Conservation (phyloP, 768 basidiomycete species). For the Mycena metata region DNA sequence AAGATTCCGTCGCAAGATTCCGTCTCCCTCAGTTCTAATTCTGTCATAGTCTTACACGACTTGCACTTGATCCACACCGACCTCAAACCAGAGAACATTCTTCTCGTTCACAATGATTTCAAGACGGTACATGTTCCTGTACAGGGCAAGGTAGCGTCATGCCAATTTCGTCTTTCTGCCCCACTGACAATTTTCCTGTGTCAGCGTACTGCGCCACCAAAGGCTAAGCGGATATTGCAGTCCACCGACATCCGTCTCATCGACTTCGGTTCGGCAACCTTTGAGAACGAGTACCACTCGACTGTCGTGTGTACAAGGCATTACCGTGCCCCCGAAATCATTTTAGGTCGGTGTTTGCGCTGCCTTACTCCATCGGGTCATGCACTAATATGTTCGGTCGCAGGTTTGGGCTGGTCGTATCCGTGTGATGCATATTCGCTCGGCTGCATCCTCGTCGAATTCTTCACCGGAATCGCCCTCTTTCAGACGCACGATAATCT, state of each 20-base stretch:
- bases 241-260: constrained; percentile 95
- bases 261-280: constrained; percentile 98
- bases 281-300: constrained; percentile 98
- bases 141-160: constrained; percentile 71
- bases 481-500: constrained; percentile 99
- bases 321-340: constrained; percentile 99
- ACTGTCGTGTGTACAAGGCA: constrained; percentile 98
- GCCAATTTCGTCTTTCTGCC: constrained; percentile 16
- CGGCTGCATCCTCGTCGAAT: constrained; percentile 98
- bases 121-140: constrained; percentile 70
- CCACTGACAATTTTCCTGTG: constrained; percentile 35
- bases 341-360: constrained; percentile 73
- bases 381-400: constrained; percentile 33
- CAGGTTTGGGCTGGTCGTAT: constrained; percentile 97
- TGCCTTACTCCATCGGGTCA: constrained; percentile 7
- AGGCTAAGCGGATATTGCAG: constrained; percentile 82
- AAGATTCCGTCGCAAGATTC: constrained; percentile 50
- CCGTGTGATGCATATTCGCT: constrained; percentile 99
- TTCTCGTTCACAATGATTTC: constrained; percentile 90
- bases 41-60: constrained; percentile 83
- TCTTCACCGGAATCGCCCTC: constrained; percentile 97
- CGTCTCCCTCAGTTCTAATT: constrained; percentile 34
- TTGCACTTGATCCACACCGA: constrained; percentile 96
- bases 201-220: constrained; percentile 75
- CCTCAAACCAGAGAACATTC: constrained; percentile 98